Evolutionary conservation across 192 early-diverging fungal genomes (phyloP).

Genomic region (Entomortierella beljakovae): DNA sequence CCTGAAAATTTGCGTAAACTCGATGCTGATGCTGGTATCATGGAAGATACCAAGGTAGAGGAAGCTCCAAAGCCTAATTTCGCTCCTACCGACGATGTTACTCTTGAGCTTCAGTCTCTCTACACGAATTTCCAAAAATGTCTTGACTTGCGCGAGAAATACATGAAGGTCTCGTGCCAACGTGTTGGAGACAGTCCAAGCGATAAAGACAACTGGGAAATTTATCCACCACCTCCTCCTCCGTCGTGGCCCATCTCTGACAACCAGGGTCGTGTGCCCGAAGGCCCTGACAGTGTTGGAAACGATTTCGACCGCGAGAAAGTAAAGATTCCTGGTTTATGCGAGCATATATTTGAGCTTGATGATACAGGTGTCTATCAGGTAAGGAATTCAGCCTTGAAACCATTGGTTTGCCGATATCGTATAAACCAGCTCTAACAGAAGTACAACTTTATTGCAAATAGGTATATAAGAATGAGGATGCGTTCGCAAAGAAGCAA

Average conservation of each 20-base stretch:
- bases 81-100: slow-evolving; percentile 46
- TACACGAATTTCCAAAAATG: slow-evolving; percentile 79
- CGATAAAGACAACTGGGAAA: slow-evolving; percentile 81
- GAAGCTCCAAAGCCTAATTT: slow-evolving; percentile 55
- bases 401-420: background rate
- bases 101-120: slow-evolving; percentile 71
- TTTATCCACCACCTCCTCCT: slow-evolving; percentile 91
- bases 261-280: slow-evolving; percentile 51
- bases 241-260: slow-evolving; percentile 73
- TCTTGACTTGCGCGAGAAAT: slow-evolving; percentile 87
- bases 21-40: slow-evolving; percentile 41
- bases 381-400: slow-evolving; percentile 56
- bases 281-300: slow-evolving; percentile 50
- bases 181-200: slow-evolving; percentile 87
- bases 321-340: slow-evolving; percentile 34
- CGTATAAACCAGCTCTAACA: no score
- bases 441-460: no score
- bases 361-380: slow-evolving; percentile 74
- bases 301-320: slow-evolving; percentile 52
- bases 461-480: slow-evolving; percentile 31
- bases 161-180: slow-evolving; percentile 85
- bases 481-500: slow-evolving; percentile 34
- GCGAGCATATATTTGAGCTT: slow-evolving; percentile 63
- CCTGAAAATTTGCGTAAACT: slow-evolving; percentile 53
- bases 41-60: slow-evolving; percentile 48